Conservation (phyloP, 495 filamentous ascomycete genomes). For the Penicillium pancosmium region DNA sequence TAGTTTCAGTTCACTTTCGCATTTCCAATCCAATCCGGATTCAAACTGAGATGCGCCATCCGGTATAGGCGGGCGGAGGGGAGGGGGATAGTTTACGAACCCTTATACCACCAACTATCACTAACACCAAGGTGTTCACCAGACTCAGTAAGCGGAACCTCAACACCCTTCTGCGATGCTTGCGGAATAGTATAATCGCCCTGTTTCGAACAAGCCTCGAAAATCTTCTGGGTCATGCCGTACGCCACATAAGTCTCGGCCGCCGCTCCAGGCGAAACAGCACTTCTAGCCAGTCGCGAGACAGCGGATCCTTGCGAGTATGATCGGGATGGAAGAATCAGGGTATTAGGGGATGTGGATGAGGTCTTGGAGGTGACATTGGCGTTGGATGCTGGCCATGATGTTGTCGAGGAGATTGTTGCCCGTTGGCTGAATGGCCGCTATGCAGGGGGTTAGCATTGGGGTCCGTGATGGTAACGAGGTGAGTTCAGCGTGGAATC, state of each 20-base stretch:
- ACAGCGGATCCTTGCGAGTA: slow-evolving; percentile 20
- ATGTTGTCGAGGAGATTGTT: slow-evolving; percentile 12
- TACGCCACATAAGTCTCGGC: slow-evolving; percentile 77
- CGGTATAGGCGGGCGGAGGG: too few relatives aligned
- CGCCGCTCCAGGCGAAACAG: slow-evolving; percentile 39
- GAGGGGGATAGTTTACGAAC: slow-evolving; percentile 25
- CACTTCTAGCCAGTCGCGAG: slow-evolving; percentile 38
- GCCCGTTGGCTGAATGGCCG: slow-evolving; percentile 14
- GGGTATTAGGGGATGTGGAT: neutral
- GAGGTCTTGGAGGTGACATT: slow-evolving; percentile 10
- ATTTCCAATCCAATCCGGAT: neutral
- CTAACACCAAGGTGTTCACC: slow-evolving; percentile 80
- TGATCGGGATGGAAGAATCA: slow-evolving; percentile 2
- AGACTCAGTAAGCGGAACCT: slow-evolving; percentile 64
- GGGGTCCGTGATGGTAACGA: neutral
- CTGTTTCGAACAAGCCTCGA: slow-evolving; percentile 73
- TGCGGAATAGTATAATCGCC: slow-evolving; percentile 73
- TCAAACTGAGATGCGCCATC: too few relatives aligned
- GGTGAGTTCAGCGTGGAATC: neutral
- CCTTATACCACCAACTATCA: slow-evolving; percentile 79
- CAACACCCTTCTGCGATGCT: slow-evolving; percentile 51
- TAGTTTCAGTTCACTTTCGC: slow-evolving; percentile 1
- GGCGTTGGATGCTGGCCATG: neutral
- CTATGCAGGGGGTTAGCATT: slow-evolving; percentile 5
- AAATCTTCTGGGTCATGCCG: slow-evolving; percentile 74